phyloP scores from a whole-genome alignment of 2,329 filamentous ascomycete genomes.

The Dryadomyces quercivorus region DNA sequence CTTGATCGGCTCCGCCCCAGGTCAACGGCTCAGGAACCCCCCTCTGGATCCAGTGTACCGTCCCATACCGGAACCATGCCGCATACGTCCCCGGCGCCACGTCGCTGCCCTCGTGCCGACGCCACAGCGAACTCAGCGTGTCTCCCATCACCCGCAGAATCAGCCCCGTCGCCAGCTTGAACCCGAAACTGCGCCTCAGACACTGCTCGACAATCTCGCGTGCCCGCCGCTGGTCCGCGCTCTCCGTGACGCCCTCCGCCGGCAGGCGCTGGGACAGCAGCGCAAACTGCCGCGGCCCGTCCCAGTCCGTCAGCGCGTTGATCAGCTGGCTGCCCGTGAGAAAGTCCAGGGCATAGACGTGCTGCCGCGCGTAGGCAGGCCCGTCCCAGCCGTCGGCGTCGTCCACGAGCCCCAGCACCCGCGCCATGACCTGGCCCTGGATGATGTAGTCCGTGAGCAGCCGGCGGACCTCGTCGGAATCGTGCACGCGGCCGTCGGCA shows the following conservation, averaged over 20 bases:
- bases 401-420: background rate
- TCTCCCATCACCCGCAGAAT: background rate
- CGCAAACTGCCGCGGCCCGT: background rate
- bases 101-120: background rate
- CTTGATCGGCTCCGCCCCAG: no score
- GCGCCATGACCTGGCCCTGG: background rate
- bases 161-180: background rate
- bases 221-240: background rate
- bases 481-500: background rate
- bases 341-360: background rate
- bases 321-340: background rate
- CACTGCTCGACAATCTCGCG: background rate
- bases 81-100: background rate
- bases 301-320: background rate
- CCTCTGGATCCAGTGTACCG: background rate
- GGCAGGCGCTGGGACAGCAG: background rate
- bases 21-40: background rate
- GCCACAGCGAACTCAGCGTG: background rate
- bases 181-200: background rate
- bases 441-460: background rate
- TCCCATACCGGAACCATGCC: background rate
- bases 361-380: background rate
- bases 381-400: background rate
- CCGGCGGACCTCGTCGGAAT: background rate
- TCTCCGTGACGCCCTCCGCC: background rate